A percentile compares a stretch with the other conserved stretches of the same genome.
Conservation (phyloP, 805 yeast genomes). For the Cyberlindnera meyerae region DNA sequence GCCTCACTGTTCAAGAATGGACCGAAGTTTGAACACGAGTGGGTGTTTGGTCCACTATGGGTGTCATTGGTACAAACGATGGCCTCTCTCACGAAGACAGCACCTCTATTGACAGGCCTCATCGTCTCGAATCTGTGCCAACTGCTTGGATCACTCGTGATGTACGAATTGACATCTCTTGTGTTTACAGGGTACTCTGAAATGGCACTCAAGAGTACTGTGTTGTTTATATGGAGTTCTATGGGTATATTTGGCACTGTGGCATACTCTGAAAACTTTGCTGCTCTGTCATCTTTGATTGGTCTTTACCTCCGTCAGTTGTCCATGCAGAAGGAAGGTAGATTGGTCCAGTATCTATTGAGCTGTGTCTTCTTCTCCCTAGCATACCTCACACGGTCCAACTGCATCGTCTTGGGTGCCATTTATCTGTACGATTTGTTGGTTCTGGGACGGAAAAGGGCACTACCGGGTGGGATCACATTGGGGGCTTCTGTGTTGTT, state of each 20-base stretch:
- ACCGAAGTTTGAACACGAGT: conserved; percentile 76
- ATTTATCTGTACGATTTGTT: conserved; percentile 55
- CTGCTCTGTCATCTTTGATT: conserved; percentile 53
- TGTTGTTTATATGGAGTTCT: conserved; percentile 59
- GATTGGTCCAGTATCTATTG: conserved; percentile 6
- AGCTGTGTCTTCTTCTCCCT: conserved; percentile 40
- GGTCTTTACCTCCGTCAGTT: conserved; percentile 46
- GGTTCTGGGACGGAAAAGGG: conserved; percentile 21
- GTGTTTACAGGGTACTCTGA: conserved; percentile 23
- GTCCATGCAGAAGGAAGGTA: conserved; percentile 1
- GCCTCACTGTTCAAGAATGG: conserved; percentile 45
- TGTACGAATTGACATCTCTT: conserved; percentile 45
- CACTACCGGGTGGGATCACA: conserved; percentile 52
- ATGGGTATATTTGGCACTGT: conserved; percentile 75
- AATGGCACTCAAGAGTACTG: conserved; percentile 33
- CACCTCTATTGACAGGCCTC: conserved; percentile 43
- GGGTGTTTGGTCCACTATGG: conserved; percentile 84
- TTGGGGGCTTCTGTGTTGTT: conserved; percentile 42
- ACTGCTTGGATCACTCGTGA: conserved; percentile 39
- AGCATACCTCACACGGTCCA: conserved; percentile 66
- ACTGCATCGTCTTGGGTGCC: conserved; percentile 69
- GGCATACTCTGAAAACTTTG: conserved; percentile 72
- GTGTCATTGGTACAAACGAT: conserved; percentile 39
- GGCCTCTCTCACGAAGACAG: conserved; percentile 9
- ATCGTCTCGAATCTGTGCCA: conserved; percentile 50